Percentiles rank a stretch among this genome's conserved stretches.
Evolutionary conservation across 2,329 filamentous ascomycete genomes (phyloP).

Genomic region (Cercospora zeina): DNA sequence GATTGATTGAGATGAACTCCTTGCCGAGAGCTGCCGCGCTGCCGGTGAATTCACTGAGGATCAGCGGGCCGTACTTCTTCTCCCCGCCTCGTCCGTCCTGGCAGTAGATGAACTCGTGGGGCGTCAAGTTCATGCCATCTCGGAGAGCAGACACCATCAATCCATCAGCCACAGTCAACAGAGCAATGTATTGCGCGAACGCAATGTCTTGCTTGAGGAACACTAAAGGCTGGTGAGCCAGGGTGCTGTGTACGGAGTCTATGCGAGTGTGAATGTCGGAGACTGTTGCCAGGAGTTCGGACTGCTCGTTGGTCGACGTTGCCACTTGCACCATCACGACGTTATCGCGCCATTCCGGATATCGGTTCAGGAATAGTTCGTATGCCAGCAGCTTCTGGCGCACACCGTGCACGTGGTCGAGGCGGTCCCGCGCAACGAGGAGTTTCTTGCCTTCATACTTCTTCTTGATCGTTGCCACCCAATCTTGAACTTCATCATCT

Average conservation of each 20-base stretch:
- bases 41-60: slow-evolving; percentile 92
- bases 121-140: slow-evolving; percentile 96
- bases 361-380: slow-evolving; percentile 90
- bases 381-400: slow-evolving; percentile 90
- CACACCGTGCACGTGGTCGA: slow-evolving; percentile 88
- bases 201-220: slow-evolving; percentile 94
- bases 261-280: slow-evolving; percentile 94
- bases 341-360: slow-evolving; percentile 83
- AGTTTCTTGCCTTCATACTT: slow-evolving; percentile 85
- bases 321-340: slow-evolving; percentile 93
- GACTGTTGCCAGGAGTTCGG: slow-evolving; percentile 81
- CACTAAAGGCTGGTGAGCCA: slow-evolving; percentile 88
- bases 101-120: slow-evolving; percentile 89
- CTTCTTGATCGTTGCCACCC: slow-evolving; percentile 77
- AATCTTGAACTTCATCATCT: slow-evolving; percentile 70
- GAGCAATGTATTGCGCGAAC: slow-evolving; percentile 87
- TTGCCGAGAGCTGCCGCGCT: slow-evolving; percentile 82
- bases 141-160: slow-evolving; percentile 93
- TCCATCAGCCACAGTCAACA: slow-evolving; percentile 84
- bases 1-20: slow-evolving; percentile 82
- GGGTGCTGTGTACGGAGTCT: slow-evolving; percentile 85
- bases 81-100: slow-evolving; percentile 78
- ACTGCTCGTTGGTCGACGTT: slow-evolving; percentile 83
- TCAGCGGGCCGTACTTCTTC: slow-evolving; percentile 84
- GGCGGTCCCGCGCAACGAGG: slow-evolving; percentile 90